A percentile compares a stretch with the other conserved stretches of the same genome.
These are phyloP conservation scores for Sphagnum contortum DNA, from an alignment of 225 moss, liverwort and hornwort genomes.

Conservation along the genomic window DNA sequence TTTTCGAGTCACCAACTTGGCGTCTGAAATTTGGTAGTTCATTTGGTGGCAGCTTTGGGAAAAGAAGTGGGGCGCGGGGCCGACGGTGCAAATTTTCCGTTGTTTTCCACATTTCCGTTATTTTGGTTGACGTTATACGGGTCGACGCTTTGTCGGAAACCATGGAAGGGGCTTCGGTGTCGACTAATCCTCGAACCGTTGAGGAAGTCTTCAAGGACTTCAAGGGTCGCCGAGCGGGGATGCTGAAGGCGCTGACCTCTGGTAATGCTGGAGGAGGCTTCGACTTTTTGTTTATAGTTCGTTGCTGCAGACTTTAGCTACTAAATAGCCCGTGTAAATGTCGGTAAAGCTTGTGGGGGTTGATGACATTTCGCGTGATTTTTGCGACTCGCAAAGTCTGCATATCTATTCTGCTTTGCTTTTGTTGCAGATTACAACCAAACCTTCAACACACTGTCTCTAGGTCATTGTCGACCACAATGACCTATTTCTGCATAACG, in stretches of 20 bases:
- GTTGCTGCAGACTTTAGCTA: neutral
- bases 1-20: no score
- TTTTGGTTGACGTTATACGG: no score
- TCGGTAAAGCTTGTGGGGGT: neutral
- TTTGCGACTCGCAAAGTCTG: no score
- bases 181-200: constrained; percentile 58
- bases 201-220: constrained; percentile 68
- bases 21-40: no score
- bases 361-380: no score
- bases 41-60: no score
- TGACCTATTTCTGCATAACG: no score
- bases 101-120: no score
- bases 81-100: no score
- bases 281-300: neutral
- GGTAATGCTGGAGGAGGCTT: constrained; percentile 11
- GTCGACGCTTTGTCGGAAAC: constrained; percentile 4
- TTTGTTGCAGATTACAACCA: neutral
- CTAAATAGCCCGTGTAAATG: neutral
- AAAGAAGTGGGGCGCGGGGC: no score
- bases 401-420: neutral
- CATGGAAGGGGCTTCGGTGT: constrained; percentile 59
- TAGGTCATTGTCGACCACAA: no score
- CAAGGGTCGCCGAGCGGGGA: constrained; percentile 60
- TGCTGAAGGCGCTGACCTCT: constrained; percentile 59
- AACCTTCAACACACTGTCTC: neutral